phyloP scores from a whole-genome alignment of 257 asterid species.

The Vinca minor region DNA sequence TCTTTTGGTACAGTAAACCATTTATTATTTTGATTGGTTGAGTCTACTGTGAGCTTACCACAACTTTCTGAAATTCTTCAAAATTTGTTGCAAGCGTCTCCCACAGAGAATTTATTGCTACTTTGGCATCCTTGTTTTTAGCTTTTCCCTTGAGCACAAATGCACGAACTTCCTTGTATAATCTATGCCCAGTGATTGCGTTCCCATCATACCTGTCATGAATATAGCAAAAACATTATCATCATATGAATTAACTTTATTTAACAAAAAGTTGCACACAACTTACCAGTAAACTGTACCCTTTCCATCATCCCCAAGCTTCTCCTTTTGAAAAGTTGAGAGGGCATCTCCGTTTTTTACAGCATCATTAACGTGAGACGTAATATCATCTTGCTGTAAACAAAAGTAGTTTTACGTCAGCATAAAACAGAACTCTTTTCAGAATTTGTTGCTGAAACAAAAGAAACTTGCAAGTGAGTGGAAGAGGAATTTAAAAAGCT shows the following conservation, averaged over 20 bases:
- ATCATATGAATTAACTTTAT: slow-evolving; percentile 6
- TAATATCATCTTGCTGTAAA: slow-evolving; percentile 65
- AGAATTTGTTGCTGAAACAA: not conserved
- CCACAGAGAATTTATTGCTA: slow-evolving; percentile 48
- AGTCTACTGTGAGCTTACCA: slow-evolving; percentile 35
- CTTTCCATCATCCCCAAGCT: slow-evolving; percentile 58
- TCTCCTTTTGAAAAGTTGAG: slow-evolving; percentile 49
- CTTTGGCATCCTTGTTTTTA: slow-evolving; percentile 25
- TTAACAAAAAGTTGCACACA: slow-evolving; percentile 4
- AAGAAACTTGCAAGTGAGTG: not conserved
- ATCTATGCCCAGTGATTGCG: slow-evolving; percentile 58
- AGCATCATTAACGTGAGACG: slow-evolving; percentile 45
- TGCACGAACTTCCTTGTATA: slow-evolving; percentile 58
- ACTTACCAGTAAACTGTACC: slow-evolving; percentile 65
- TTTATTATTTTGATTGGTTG: not conserved
- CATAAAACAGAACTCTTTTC: not conserved
- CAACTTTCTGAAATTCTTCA: slow-evolving; percentile 62
- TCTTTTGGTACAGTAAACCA: not conserved
- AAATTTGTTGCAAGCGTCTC: slow-evolving; percentile 77
- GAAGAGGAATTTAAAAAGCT: not conserved
- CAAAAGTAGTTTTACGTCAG: slow-evolving; percentile 4
- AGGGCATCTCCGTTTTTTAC: slow-evolving; percentile 40
- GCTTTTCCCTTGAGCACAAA: slow-evolving; percentile 24
- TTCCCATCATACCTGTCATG: slow-evolving; percentile 72
- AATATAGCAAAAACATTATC: slow-evolving; percentile 16